phyloP scores from a whole-genome alignment of 2,329 filamentous ascomycete species.

The Curvularia verruculosa region DNA sequence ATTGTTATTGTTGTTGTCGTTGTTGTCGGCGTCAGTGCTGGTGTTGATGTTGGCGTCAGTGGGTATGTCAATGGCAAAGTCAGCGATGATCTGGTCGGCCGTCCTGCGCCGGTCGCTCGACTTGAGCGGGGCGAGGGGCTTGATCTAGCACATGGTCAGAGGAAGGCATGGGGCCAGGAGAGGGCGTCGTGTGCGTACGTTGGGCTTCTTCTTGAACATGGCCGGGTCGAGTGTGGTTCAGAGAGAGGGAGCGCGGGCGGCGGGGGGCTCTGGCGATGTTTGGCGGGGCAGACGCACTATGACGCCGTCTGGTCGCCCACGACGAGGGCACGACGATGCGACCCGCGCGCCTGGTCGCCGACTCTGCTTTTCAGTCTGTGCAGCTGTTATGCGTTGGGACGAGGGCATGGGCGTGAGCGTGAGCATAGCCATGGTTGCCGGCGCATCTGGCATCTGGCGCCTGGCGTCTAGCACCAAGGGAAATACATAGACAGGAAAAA shows the following conservation, averaged over 20 bases:
- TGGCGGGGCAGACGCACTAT: conserved; percentile 2
- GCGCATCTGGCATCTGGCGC: too few relatives aligned
- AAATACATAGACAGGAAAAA: too few relatives aligned
- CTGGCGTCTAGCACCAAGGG: too few relatives aligned
- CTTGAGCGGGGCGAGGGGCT: conserved; percentile 68
- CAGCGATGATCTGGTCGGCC: conserved; percentile 69
- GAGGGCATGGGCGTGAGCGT: too few relatives aligned
- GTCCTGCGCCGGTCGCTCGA: conserved; percentile 71
- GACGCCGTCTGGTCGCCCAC: conserved; percentile 1
- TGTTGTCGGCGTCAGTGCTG: conserved; percentile 7
- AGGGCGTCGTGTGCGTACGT: conserved; percentile 45
- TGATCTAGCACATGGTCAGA: conserved; percentile 57
- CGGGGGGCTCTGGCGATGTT: background rate
- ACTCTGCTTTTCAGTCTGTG: background rate
- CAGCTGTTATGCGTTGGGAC: background rate
- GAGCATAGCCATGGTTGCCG: too few relatives aligned
- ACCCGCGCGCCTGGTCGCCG: background rate
- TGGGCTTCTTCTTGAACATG: conserved; percentile 71
- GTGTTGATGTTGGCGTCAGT: conserved; percentile 21
- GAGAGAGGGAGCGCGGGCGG: background rate
- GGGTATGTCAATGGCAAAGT: conserved; percentile 62
- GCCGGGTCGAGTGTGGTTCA: conserved; percentile 10
- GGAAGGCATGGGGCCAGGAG: background rate
- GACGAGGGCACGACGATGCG: background rate
- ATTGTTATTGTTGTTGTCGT: conserved; percentile 25